Conservation (phyloP, 305 asterid genomes). For the Fraxinus xanthoxyloides region DNA sequence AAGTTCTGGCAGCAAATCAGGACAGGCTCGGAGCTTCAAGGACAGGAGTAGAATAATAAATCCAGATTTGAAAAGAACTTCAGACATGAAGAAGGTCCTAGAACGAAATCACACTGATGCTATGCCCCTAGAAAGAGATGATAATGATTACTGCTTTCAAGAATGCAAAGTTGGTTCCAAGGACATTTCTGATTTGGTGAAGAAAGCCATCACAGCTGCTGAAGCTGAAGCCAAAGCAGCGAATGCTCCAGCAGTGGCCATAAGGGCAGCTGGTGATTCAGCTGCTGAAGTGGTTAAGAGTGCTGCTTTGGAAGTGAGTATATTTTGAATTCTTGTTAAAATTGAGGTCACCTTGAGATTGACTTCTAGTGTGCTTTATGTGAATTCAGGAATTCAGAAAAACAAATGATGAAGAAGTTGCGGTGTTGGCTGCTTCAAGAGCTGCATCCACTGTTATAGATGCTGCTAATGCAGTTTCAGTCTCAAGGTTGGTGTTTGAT, state of each 20-base stretch:
- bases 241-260: conserved; percentile 82
- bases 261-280: conserved; percentile 93
- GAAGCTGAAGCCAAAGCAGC: conserved; percentile 96
- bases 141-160: conserved; percentile 84
- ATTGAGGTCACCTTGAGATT: not conserved
- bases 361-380: conserved; percentile 3
- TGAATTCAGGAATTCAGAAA: conserved; percentile 64
- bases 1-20: conserved; percentile 69
- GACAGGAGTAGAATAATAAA: conserved; percentile 52
- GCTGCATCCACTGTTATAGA: conserved; percentile 92
- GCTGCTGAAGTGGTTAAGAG: conserved; percentile 96
- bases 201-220: conserved; percentile 91
- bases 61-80: conserved; percentile 45
- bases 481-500: conserved; percentile 55
- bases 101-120: conserved; percentile 38
- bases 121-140: conserved; percentile 64
- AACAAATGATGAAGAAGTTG: conserved; percentile 84
- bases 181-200: conserved; percentile 74
- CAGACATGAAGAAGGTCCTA: conserved; percentile 53
- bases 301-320: conserved; percentile 81
- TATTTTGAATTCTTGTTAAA: conserved; percentile 21
- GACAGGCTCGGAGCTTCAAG: conserved; percentile 51
- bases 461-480: conserved; percentile 76
- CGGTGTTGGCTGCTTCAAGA: conserved; percentile 81
- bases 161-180: conserved; percentile 80